Evolutionary conservation across 1,284 basidiomycete genomes (phyloP).

Genomic region (Sutorius eximius): DNA sequence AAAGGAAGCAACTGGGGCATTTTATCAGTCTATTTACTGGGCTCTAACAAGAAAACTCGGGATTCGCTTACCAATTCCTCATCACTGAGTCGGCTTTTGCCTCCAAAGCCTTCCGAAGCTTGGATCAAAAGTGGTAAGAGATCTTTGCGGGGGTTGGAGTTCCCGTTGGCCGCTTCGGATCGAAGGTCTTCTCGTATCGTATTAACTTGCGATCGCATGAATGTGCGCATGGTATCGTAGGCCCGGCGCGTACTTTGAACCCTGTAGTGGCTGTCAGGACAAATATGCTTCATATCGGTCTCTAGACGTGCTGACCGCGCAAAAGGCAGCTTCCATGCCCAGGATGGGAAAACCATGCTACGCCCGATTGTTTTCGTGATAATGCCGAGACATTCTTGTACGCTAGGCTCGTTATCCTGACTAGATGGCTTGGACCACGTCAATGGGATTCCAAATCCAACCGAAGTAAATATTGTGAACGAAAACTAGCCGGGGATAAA

Average conservation of each 20-base stretch:
- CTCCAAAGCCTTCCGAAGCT: constrained; percentile 46
- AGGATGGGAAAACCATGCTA: constrained; percentile 32
- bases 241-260: constrained; percentile 24
- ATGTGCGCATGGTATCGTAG: constrained; percentile 28
- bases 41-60: not conserved
- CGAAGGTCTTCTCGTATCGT: constrained; percentile 39
- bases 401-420: constrained; percentile 39
- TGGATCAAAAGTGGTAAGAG: constrained; percentile 49
- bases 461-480: constrained; percentile 47
- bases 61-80: constrained; percentile 44
- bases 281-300: constrained; percentile 25
- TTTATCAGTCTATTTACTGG: too few relatives aligned
- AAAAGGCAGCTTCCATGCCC: not conserved
- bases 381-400: constrained; percentile 44
- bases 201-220: constrained; percentile 44
- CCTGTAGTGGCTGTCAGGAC: constrained; percentile 20
- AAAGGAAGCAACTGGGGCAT: too few relatives aligned
- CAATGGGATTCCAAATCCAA: constrained; percentile 51
- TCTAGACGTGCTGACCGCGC: not conserved
- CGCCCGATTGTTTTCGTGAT: constrained; percentile 36
- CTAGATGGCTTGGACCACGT: constrained; percentile 41
- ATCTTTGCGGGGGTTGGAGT: constrained; percentile 31
- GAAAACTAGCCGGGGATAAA: constrained; percentile 37
- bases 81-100: constrained; percentile 46
- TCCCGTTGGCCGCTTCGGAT: constrained; percentile 13